Evolutionary conservation across 176 grass and related monocot species (phyloP).

Genomic region (Triticum timopheevii): DNA sequence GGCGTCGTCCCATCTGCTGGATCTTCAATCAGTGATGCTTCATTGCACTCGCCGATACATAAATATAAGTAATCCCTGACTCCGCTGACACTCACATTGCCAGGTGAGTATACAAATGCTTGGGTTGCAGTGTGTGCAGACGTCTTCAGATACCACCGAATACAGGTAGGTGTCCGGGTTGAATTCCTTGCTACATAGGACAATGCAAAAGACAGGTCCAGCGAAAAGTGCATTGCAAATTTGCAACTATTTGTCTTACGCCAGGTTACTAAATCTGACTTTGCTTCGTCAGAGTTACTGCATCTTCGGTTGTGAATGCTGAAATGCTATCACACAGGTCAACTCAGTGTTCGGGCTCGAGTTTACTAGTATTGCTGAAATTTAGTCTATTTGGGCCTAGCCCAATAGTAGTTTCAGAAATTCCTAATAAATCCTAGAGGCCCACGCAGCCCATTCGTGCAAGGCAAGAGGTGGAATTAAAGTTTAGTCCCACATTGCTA

Average conservation of each 20-base stretch:
- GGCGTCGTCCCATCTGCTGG: neutral
- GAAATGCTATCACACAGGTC: conserved; percentile 2
- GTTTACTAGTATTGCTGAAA: neutral
- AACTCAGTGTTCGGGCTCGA: neutral
- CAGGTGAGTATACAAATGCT: conserved; percentile 1
- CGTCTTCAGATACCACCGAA: neutral
- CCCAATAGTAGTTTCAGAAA: too few species aligned
- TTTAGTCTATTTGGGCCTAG: too few species aligned
- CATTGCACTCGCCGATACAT: neutral
- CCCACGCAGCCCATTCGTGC: too few species aligned
- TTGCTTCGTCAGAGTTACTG: neutral
- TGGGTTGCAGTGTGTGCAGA: neutral
- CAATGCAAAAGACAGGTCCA: conserved; percentile 15
- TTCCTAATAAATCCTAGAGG: too few species aligned
- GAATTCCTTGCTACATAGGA: conserved; percentile 14
- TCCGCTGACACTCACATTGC: neutral
- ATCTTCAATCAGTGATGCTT: neutral
- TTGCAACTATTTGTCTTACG: neutral
- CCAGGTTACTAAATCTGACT: conserved; percentile 12
- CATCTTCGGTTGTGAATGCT: neutral
- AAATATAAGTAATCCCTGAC: neutral
- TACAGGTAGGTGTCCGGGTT: neutral
- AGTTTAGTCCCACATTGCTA: too few species aligned
- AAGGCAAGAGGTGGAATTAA: too few species aligned
- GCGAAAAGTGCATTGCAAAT: neutral